Conservation (phyloP, 225 moss, liverwort and hornwort genomes). For the Sphagnum contortum region DNA sequence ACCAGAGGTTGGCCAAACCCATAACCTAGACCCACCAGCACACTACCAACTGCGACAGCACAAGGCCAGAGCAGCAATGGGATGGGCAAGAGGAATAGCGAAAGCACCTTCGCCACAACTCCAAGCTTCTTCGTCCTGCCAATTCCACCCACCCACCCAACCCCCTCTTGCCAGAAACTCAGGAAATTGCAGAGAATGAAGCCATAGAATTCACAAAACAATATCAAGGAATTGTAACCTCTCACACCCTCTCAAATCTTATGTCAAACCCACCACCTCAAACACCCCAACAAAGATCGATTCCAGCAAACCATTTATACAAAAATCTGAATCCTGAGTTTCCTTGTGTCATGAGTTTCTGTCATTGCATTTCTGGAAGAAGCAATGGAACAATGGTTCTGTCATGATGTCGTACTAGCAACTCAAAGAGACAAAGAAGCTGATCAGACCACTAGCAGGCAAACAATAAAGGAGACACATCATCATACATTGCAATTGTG, state of each 20-base stretch:
- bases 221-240: neutral
- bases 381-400: neutral
- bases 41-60: slow-evolving; percentile 39
- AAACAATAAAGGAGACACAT: neutral
- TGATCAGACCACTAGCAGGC: neutral
- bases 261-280: neutral
- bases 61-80: slow-evolving; percentile 69
- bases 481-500: slow-evolving; percentile 28
- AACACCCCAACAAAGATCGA: no score
- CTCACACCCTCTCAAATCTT: neutral
- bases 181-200: slow-evolving; percentile 6
- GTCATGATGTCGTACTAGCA: neutral
- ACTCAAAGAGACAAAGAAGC: no score
- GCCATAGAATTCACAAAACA: neutral
- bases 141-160: no score
- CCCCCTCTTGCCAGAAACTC: no score
- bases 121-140: slow-evolving; percentile 78
- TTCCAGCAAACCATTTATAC: neutral
- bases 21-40: slow-evolving; percentile 78
- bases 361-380: neutral
- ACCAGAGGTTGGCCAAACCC: slow-evolving; percentile 77
- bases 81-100: slow-evolving; percentile 50
- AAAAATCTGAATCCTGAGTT: neutral
- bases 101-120: slow-evolving; percentile 41
- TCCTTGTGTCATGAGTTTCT: neutral